phyloP scores from a whole-genome alignment of 495 filamentous ascomycete genomes.

The Penicillium macrosclerotiorum region DNA sequence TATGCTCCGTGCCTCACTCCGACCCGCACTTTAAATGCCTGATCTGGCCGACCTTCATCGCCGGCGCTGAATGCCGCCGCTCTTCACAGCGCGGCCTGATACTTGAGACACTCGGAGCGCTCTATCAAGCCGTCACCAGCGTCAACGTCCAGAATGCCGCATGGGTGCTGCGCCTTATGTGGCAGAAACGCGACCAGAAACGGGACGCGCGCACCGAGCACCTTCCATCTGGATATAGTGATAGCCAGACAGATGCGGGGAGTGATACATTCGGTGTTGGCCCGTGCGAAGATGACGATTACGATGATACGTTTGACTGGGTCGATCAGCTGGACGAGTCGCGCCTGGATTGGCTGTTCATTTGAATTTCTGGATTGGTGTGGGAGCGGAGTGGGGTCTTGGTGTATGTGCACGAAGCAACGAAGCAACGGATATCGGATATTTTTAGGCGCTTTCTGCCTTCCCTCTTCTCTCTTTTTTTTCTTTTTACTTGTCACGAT shows the following conservation, averaged over 20 bases:
- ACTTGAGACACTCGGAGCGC: constrained; percentile 32
- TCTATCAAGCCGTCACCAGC: constrained; percentile 42
- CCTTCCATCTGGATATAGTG: neutral
- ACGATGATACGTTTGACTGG: constrained; percentile 41
- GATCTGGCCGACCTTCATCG: constrained; percentile 50
- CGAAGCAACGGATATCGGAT: too few species aligned
- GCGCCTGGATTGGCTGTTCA: constrained; percentile 47
- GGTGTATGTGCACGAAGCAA: too few species aligned
- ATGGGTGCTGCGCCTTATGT: constrained; percentile 47
- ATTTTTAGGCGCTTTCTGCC: too few species aligned
- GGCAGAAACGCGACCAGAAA: constrained; percentile 42
- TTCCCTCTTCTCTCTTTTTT: neutral
- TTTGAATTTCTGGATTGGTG: constrained; percentile 25
- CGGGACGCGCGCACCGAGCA: constrained; percentile 11
- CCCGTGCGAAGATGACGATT: constrained; percentile 8
- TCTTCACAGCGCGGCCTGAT: constrained; percentile 34
- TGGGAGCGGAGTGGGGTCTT: too few species aligned
- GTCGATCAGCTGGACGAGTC: constrained; percentile 46
- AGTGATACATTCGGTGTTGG: neutral
- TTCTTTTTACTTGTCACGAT: constrained; percentile 1
- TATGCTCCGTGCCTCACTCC: constrained; percentile 33
- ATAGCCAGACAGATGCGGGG: neutral
- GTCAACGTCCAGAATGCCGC: constrained; percentile 48
- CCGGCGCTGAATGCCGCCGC: constrained; percentile 42
- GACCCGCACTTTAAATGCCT: constrained; percentile 50